Percentiles rank a stretch among this genome's conserved stretches.
phyloP scores from a whole-genome alignment of 768 basidiomycete genomes.

The Mycena metata region DNA sequence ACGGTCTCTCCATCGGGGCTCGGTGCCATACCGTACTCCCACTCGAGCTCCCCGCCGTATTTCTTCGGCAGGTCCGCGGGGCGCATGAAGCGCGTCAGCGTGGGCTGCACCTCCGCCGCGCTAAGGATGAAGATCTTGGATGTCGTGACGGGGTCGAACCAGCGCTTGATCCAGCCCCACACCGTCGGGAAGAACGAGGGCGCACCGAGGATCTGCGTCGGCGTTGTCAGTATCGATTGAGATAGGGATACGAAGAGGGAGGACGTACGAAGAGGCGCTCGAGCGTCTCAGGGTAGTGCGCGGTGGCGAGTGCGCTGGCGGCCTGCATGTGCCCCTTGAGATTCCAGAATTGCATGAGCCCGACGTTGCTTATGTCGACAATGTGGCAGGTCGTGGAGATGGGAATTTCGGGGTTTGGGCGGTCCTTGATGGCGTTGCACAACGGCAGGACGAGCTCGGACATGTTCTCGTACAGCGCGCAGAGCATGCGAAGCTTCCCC shows the following conservation, averaged over 20 bases:
- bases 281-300: conserved; percentile 71
- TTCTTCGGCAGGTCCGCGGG: conserved; percentile 61
- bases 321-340: conserved; percentile 68
- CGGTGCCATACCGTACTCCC: conserved; percentile 65
- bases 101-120: conserved; percentile 51
- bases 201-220: conserved; percentile 61
- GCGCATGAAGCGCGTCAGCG: conserved; percentile 58
- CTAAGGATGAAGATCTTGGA: conserved; percentile 69
- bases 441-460: conserved; percentile 61
- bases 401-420: conserved; percentile 49
- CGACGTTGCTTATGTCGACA: conserved; percentile 61
- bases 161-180: conserved; percentile 72
- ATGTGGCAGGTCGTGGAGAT: conserved; percentile 61
- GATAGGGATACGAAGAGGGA: background rate
- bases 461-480: conserved; percentile 63
- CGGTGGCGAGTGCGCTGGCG: conserved; percentile 65
- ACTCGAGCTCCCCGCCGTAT: conserved; percentile 71
- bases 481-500: conserved; percentile 35
- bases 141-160: conserved; percentile 71
- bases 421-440: conserved; percentile 57
- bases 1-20: conserved; percentile 56
- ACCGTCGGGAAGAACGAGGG: conserved; percentile 72
- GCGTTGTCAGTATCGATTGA: background rate
- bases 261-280: conserved; percentile 49
- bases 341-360: conserved; percentile 59